Percentiles rank a stretch among this genome's conserved stretches.
phyloP scores from a whole-genome alignment of 1,139 yeast genomes.

The Eremothecium gossypii region DNA sequence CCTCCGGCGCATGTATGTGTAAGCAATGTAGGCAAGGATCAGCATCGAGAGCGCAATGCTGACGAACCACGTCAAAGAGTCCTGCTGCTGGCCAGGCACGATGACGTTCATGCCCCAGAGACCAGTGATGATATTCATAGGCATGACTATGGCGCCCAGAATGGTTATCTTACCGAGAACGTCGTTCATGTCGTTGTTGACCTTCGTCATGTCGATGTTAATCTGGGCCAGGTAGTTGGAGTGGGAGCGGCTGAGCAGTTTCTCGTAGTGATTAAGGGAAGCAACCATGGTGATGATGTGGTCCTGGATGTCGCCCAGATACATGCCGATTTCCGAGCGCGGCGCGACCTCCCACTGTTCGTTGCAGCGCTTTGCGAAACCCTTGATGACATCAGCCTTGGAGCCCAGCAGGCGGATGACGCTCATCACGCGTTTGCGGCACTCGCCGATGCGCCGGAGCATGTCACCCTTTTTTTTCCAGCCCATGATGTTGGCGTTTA shows the following conservation, averaged over 20 bases:
- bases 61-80: conserved; percentile 75
- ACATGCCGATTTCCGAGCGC: conserved; percentile 74
- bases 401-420: conserved; percentile 74
- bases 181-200: conserved; percentile 95
- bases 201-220: conserved; percentile 93
- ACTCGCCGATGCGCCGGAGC: conserved; percentile 90
- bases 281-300: conserved; percentile 94
- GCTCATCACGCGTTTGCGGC: conserved; percentile 91
- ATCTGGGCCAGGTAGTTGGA: conserved; percentile 93
- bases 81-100: conserved; percentile 84
- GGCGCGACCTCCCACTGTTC: conserved; percentile 76
- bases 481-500: conserved; percentile 45
- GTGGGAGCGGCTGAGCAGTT: conserved; percentile 83
- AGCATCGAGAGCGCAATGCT: conserved; percentile 38
- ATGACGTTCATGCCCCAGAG: conserved; percentile 98
- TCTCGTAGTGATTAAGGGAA: conserved; percentile 86
- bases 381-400: conserved; percentile 93
- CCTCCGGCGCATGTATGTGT: conserved; percentile 36
- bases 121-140: conserved; percentile 91
- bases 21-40: conserved; percentile 36
- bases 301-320: conserved; percentile 88
- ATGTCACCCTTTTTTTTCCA: conserved; percentile 93
- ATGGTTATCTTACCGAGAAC: conserved; percentile 89
- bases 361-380: conserved; percentile 82
- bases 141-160: conserved; percentile 88